Base-by-base conservation (phyloP, 2,329 filamentous ascomycete genomes). In the Apiospora malaysiana region DNA sequence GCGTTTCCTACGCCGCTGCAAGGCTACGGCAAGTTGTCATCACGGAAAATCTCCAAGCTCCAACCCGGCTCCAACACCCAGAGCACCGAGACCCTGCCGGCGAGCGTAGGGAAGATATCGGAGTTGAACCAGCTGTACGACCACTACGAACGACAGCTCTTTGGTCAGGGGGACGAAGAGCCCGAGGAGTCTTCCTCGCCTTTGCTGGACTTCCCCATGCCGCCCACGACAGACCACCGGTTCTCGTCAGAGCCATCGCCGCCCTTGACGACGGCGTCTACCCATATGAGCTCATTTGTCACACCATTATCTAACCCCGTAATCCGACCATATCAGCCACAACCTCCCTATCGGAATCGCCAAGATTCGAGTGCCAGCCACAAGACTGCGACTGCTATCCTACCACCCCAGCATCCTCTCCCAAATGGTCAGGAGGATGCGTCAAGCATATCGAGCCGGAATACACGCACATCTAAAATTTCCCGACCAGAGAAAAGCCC, bases 81-180 rank as follows among this genome's bases (percentile, higher is more conserved):
- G 65, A 42, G 42, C 23, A 46, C 42, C n/a, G 65, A 45, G 6
- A 67, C 65, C 14, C 75, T 70, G 18, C 78, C 78, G 4, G 76
- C 72, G 68, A 79, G 79, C 1, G 76, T 76, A 43, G 77, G 72
- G 23, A 80, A 79, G 75, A 76, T 82, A 2, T 78, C 80, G 21
- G 84, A 83, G 2, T 77, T 89, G 27, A 82, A 86, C 59, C 85
- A 85, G 69, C 80, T 90, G 3, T 89, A 90, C 75, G 82, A 88
- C 70, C 87, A 90, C 75, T 89, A 90, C 75, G 88, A 90, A 76
- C 84, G 88, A 73, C 86, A 18, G 79, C 86, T 49, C 78, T 84
- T 2, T 77, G 45, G 37, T 46, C 45, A 56, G 67, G 43, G 43
- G 27, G 42, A 45, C 3, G 66, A 67, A 75, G 49, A 76, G 79